Percentiles rank a stretch among this genome's conserved stretches.
Evolutionary conservation across 495 filamentous ascomycete genomes (phyloP).

Genomic region (Aspergillus leporis): DNA sequence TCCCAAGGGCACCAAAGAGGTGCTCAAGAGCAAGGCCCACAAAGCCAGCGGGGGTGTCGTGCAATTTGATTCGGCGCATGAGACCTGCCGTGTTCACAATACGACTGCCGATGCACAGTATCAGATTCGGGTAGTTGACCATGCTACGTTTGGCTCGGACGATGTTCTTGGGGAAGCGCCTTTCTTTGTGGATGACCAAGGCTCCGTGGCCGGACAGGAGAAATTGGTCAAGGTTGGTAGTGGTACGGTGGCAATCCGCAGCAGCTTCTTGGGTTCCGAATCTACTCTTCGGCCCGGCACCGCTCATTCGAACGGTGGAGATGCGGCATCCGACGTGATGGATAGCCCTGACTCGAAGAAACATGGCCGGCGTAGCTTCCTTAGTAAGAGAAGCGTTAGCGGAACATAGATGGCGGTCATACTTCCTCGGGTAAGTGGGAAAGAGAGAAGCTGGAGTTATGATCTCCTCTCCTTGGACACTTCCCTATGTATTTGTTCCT

Average conservation of each 20-base stretch:
- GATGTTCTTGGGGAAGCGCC: slow-evolving; percentile 75
- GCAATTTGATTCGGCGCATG: slow-evolving; percentile 61
- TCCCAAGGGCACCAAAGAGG: slow-evolving; percentile 67
- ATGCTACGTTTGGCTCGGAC: slow-evolving; percentile 79
- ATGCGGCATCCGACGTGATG: slow-evolving; percentile 35
- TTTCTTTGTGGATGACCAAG: slow-evolving; percentile 90
- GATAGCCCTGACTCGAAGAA: slow-evolving; percentile 56
- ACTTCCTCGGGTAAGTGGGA: background rate
- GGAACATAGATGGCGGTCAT: slow-evolving; percentile 35
- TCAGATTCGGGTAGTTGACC: slow-evolving; percentile 78
- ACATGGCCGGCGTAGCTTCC: slow-evolving; percentile 49
- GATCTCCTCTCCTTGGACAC: background rate
- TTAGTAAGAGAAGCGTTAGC: slow-evolving; percentile 57
- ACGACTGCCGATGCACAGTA: slow-evolving; percentile 86
- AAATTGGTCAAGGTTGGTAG: slow-evolving; percentile 70
- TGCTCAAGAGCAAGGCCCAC: slow-evolving; percentile 81
- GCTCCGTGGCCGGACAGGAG: slow-evolving; percentile 60
- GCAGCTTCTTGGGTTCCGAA: slow-evolving; percentile 53
- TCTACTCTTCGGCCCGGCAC: slow-evolving; percentile 36
- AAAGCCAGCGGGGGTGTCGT: slow-evolving; percentile 63
- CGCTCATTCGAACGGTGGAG: slow-evolving; percentile 37
- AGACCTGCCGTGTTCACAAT: slow-evolving; percentile 69
- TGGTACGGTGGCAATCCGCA: slow-evolving; percentile 67
- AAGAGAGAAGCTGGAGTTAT: background rate
- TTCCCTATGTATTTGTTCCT: background rate